These are phyloP conservation scores for Cercospora sp. DNA, from an alignment of 2,329 filamentous ascomycete genomes.

Conservation along the genomic window DNA sequence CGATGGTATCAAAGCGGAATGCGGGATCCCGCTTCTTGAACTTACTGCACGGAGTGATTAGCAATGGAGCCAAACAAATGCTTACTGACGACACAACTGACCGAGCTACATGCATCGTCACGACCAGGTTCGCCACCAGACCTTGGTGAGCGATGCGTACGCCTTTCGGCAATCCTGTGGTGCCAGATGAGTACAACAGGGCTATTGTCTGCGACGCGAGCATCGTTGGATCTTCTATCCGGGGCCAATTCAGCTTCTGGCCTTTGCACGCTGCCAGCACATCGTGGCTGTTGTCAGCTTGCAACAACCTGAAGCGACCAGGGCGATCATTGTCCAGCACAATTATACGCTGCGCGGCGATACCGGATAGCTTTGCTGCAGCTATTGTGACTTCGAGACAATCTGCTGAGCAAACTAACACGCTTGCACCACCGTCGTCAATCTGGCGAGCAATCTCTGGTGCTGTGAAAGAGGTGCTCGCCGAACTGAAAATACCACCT, in stretches of 20 bases:
- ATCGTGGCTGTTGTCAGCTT: conserved; percentile 38
- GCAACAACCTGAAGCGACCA: conserved; percentile 5
- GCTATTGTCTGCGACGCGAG: conserved; percentile 57
- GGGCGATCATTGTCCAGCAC: conserved; percentile 44
- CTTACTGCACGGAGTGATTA: background rate
- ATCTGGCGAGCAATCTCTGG: conserved; percentile 53
- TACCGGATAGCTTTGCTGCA: conserved; percentile 52
- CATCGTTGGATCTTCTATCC: conserved; percentile 50
- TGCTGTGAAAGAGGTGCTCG: conserved; percentile 51
- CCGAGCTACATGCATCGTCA: conserved; percentile 15
- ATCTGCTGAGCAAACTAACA: conserved; percentile 50
- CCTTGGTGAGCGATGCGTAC: conserved; percentile 26
- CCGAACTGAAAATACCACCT: conserved; percentile 58
- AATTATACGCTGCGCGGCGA: conserved; percentile 51
- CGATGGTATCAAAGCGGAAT: conserved; percentile 28
- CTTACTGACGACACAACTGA: conserved; percentile 27
- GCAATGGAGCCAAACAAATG: background rate
- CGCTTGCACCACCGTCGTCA: conserved; percentile 42
- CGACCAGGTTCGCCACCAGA: conserved; percentile 22
- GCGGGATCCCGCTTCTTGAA: background rate
- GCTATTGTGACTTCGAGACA: conserved; percentile 49
- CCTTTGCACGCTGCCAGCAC: conserved; percentile 48
- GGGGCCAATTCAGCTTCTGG: conserved; percentile 52
- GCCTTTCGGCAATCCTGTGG: conserved; percentile 48
- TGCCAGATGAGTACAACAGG: conserved; percentile 50